A percentile compares a stretch with the other conserved stretches of the same genome.
Evolutionary conservation across 192 early-diverging fungal species (phyloP).

Genomic region (Coemansia interrupta): DNA sequence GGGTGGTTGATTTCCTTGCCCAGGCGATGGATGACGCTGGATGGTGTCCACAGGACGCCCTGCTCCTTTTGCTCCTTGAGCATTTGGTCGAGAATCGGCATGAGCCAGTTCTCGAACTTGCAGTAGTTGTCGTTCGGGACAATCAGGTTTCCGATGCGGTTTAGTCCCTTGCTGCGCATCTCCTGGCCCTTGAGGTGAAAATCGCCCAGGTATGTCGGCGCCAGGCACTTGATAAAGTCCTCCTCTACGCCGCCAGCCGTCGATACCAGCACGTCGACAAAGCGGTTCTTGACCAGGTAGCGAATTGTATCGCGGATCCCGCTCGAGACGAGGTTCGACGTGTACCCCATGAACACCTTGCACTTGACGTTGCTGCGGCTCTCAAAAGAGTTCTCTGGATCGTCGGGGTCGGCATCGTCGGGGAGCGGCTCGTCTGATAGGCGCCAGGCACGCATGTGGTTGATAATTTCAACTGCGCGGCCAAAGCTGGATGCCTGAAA

Average conservation of each 20-base stretch:
- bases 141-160: constrained; percentile 94
- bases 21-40: constrained; percentile 79
- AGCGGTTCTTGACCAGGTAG: constrained; percentile 82
- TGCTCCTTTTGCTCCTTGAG: constrained; percentile 85
- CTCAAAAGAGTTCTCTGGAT: constrained; percentile 61
- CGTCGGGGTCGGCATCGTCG: constrained; percentile 45
- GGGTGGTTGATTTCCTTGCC: constrained; percentile 88
- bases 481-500: constrained; percentile 92
- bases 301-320: constrained; percentile 89
- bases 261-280: constrained; percentile 87
- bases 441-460: constrained; percentile 86
- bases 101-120: constrained; percentile 98
- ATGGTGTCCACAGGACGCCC: constrained; percentile 85
- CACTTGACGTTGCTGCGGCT: constrained; percentile 71
- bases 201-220: constrained; percentile 77
- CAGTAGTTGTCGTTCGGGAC: constrained; percentile 99
- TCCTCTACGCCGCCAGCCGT: constrained; percentile 96
- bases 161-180: constrained; percentile 84
- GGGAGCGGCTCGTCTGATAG: constrained; percentile 82
- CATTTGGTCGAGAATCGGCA: constrained; percentile 90
- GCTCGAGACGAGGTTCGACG: constrained; percentile 94
- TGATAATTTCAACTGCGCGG: constrained; percentile 85
- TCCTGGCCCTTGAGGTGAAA: constrained; percentile 74
- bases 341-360: constrained; percentile 97
- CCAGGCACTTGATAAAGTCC: constrained; percentile 97